Conservation (phyloP, 805 yeast species). For the Schwanniomyces occidentalis region DNA sequence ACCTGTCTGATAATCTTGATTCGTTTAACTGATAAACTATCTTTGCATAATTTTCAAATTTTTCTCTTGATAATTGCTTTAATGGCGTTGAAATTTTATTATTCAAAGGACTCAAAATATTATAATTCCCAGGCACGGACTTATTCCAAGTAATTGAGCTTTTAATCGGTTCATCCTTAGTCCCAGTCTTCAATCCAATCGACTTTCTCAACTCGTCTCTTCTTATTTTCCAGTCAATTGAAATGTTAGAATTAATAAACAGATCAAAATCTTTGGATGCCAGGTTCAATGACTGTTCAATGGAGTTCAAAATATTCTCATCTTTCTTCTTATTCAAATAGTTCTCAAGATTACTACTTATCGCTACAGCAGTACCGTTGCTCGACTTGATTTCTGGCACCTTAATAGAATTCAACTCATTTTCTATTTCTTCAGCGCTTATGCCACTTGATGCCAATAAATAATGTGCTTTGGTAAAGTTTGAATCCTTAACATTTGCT, state of each 20-base stretch:
- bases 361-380: not conserved
- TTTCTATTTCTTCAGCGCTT: slow-evolving; percentile 79
- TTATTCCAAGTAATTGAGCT: slow-evolving; percentile 37
- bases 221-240: slow-evolving; percentile 82
- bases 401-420: slow-evolving; percentile 44
- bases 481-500: slow-evolving; percentile 30
- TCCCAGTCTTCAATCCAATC: slow-evolving; percentile 49
- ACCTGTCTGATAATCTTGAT: slow-evolving; percentile 52
- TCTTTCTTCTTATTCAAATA: slow-evolving; percentile 72
- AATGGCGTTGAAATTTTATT: slow-evolving; percentile 16
- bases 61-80: slow-evolving; percentile 45
- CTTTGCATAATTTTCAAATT: slow-evolving; percentile 74
- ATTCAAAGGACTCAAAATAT: slow-evolving; percentile 33
- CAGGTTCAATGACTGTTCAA: slow-evolving; percentile 71
- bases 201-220: slow-evolving; percentile 72
- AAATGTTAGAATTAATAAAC: slow-evolving; percentile 68
- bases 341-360: slow-evolving; percentile 48
- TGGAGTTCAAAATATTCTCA: slow-evolving; percentile 77
- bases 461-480: slow-evolving; percentile 77
- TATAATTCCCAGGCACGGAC: slow-evolving; percentile 30
- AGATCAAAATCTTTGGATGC: slow-evolving; percentile 84
- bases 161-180: slow-evolving; percentile 10
- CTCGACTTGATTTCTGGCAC: slow-evolving; percentile 7
- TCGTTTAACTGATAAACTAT: slow-evolving; percentile 72
- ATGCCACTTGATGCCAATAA: slow-evolving; percentile 87